Conservation (phyloP, 2,329 filamentous ascomycete genomes). For the Periconia sp. region DNA sequence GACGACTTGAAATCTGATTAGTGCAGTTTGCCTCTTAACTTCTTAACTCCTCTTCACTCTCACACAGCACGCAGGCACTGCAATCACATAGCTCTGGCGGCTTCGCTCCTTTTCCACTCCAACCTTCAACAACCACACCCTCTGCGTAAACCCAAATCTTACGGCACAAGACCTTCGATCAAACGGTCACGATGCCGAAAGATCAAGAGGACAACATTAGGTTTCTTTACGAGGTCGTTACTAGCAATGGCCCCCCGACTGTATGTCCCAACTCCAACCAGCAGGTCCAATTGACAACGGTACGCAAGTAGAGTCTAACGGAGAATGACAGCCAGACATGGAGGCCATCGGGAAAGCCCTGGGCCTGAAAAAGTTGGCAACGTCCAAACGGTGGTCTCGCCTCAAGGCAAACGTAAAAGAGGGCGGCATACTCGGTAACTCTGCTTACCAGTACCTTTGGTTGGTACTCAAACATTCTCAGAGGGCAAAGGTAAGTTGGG, state of each 20-base stretch:
- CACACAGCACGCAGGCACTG: background rate
- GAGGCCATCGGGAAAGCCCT: slow-evolving; percentile 24
- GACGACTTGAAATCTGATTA: background rate
- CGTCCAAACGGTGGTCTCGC: slow-evolving; percentile 37
- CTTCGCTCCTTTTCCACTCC: too few relatives aligned
- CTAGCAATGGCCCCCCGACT: slow-evolving; percentile 20
- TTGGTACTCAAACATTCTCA: slow-evolving; percentile 28
- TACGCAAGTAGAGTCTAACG: background rate
- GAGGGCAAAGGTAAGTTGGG: slow-evolving; percentile 19
- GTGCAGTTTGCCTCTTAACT: background rate
- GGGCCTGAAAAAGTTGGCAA: slow-evolving; percentile 26
- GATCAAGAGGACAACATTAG: slow-evolving; percentile 31
- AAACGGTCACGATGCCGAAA: slow-evolving; percentile 23
- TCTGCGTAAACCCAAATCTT: too few relatives aligned
- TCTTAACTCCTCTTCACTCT: background rate
- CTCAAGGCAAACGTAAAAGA: slow-evolving; percentile 29
- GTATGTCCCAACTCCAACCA: slow-evolving; percentile 13
- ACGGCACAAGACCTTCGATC: too few relatives aligned
- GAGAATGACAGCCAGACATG: slow-evolving; percentile 34
- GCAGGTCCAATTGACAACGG: background rate
- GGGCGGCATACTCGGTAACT: slow-evolving; percentile 14
- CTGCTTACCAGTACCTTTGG: slow-evolving; percentile 31
- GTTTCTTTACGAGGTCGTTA: slow-evolving; percentile 35
- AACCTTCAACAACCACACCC: too few relatives aligned
- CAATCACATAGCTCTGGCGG: too few relatives aligned